Percentiles rank a stretch among this genome's conserved stretches.
These are phyloP conservation scores for Malus orientalis DNA, from an alignment of 306 rosid species.

Conservation along the genomic window DNA sequence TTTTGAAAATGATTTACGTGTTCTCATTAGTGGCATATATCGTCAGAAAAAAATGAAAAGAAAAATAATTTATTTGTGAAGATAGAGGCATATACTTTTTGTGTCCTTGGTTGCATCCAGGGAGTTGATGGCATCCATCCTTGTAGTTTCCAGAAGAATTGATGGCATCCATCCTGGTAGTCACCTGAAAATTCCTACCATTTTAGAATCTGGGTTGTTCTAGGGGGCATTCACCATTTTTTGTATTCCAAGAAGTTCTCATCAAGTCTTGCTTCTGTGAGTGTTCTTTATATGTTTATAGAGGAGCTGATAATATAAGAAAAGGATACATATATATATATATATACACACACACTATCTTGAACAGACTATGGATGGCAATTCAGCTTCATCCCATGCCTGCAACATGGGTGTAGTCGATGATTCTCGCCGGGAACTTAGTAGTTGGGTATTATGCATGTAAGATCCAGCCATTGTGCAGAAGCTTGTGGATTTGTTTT, in stretches of 20 bases:
- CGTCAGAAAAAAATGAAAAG: too few relatives aligned
- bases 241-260: neutral
- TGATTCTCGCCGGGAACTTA: constrained; percentile 23
- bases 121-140: neutral
- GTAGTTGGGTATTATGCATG: constrained; percentile 27
- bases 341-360: neutral
- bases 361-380: constrained; percentile 14
- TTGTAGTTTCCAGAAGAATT: neutral
- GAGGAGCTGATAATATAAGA: neutral
- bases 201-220: neutral
- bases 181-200: neutral
- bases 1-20: too few relatives aligned
- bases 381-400: constrained; percentile 22
- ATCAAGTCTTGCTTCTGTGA: neutral
- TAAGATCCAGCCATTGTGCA: constrained; percentile 42
- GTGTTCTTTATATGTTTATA: neutral
- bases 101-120: neutral
- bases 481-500: constrained; percentile 57
- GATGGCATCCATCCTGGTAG: neutral
- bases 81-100: neutral
- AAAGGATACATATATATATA: neutral
- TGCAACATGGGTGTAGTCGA: constrained; percentile 23
- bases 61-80: neutral
- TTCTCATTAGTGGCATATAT: too few relatives aligned
- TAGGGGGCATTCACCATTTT: neutral